These are phyloP conservation scores for Eragrostis nindensis DNA, from an alignment of 176 grass and related monocot species.

Conservation along the genomic window DNA sequence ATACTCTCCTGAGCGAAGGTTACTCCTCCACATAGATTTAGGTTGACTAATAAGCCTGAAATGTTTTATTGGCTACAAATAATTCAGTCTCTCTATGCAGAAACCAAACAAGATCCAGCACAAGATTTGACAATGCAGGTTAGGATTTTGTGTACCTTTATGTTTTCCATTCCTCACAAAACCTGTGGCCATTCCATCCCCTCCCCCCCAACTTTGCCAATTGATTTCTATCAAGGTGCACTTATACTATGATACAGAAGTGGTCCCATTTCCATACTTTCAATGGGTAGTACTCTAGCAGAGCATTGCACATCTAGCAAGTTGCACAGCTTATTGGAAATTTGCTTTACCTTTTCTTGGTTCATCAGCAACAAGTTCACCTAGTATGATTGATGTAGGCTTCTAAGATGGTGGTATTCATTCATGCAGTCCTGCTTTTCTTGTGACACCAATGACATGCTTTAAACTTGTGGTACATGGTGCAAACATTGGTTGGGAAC, in stretches of 20 bases:
- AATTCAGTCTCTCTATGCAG: conserved; percentile 44
- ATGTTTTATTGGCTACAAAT: conserved; percentile 12
- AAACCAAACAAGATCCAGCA: conserved; percentile 41
- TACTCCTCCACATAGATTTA: conserved; percentile 32
- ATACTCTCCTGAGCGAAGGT: conserved; percentile 55
- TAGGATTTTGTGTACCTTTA: conserved; percentile 17
- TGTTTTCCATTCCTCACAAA: background rate
- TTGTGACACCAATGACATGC: conserved; percentile 12
- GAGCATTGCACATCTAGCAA: conserved; percentile 16
- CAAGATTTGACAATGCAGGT: conserved; percentile 55
- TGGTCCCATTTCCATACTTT: background rate
- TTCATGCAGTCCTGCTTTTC: conserved; percentile 8
- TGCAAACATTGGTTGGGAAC: conserved; percentile 4
- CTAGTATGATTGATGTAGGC: conserved; percentile 18
- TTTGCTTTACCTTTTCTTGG: conserved; percentile 9
- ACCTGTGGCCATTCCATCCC: background rate
- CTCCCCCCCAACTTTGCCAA: conserved; percentile 26
- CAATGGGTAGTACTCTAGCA: conserved; percentile 11
- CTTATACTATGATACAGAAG: conserved; percentile 15
- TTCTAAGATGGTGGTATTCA: background rate
- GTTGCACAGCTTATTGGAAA: background rate
- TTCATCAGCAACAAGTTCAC: background rate
- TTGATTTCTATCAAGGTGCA: conserved; percentile 22
- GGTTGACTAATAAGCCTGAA: conserved; percentile 22
- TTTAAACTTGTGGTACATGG: conserved; percentile 28